Percentiles rank a stretch among this genome's conserved stretches.
These are phyloP conservation scores for Globisporangium middletonii DNA, from an alignment of 352 stramenopile genomes.

Conservation along the genomic window DNA sequence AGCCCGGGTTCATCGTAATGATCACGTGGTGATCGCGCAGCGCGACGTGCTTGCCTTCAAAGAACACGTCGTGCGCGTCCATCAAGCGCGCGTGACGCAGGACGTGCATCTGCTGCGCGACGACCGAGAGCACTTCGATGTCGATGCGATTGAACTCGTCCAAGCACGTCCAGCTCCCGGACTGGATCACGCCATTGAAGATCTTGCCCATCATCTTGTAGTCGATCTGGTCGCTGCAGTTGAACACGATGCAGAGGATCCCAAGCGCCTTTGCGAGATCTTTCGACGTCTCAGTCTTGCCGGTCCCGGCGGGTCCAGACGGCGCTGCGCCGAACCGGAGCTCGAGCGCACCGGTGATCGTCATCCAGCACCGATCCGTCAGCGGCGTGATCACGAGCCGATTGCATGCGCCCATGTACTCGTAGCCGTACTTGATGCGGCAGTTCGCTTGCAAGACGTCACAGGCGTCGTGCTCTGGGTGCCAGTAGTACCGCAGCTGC, in stretches of 20 bases:
- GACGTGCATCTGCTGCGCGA: conserved; percentile 80
- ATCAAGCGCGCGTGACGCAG: conserved; percentile 49
- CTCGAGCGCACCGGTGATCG: conserved; percentile 86
- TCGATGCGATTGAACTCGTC: conserved; percentile 91
- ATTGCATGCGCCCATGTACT: conserved; percentile 89
- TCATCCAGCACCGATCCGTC: conserved; percentile 93
- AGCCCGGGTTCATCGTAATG: conserved; percentile 88
- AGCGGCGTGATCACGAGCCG: conserved; percentile 92
- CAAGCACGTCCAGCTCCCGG: conserved; percentile 78
- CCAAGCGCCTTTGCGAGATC: conserved; percentile 90
- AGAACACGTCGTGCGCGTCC: conserved; percentile 26
- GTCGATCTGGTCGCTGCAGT: conserved; percentile 95
- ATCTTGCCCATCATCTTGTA: conserved; percentile 86
- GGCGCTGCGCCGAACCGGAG: conserved; percentile 86
- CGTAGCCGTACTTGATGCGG: conserved; percentile 81
- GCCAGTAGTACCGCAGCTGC: conserved; percentile 76
- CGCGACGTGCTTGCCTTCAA: conserved; percentile 52
- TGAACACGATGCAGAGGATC: conserved; percentile 94
- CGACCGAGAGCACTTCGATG: conserved; percentile 83
- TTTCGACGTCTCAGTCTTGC: conserved; percentile 95
- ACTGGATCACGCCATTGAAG: conserved; percentile 76
- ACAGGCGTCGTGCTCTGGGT: conserved; percentile 55
- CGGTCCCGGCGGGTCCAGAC: conserved; percentile 85
- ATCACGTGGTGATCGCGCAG: conserved; percentile 75
- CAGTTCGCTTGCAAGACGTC: conserved; percentile 61